Evolutionary conservation across 257 asterid genomes (phyloP), one percentile per base, ranked within the genome.

Genomic region (Solanum gandarillasii): DNA sequence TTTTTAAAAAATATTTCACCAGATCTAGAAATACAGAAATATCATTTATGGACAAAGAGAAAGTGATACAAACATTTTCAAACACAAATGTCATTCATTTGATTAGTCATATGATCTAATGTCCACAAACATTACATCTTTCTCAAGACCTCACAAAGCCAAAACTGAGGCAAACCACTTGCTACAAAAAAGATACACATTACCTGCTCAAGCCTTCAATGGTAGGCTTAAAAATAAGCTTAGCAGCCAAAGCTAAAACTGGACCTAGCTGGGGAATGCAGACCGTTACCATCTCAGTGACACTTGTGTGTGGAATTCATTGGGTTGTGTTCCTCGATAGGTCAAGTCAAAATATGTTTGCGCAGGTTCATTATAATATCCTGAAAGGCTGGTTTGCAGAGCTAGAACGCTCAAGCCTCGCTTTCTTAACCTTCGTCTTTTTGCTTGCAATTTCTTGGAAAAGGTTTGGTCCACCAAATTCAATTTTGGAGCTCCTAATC

Each of bases 371-470:
- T 48, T 82, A 86, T 92, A 90, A 89, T 92, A 95, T 93, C 95
- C 96, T 94, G 86, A 92, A 92, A 32, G 95, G 98, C 46, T 90
- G 93, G 93, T 91, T 92, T 48, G 90, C 90, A 4, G 86, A 84
- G 91, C 87, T 87, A 46, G 87, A 89, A 73, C 35, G 88, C 79
- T 92, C 90, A 85, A 90, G 87, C 90, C 92, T 94, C 2, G 90
- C 89, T 87, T 87, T 91, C 91, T 95, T 93, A 36, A 85, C 12
- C 86, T 92, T 92, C 1, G 90, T 88, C 65, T 90, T 94, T 58
- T 86, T 89, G 43, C 90, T 88, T 25, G 98, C 95, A 29, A 93
- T 21, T 89, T 94, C 96, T 93, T 97, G 99, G 90, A 97, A 97
- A 70, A 92, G 91, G 90, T 97, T 97, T 52, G 96, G 94, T 14